Evolutionary conservation across 192 early-diverging fungal species (phyloP), one percentile per base, ranked within the genome.

Genomic region (Powellomyces hirtus): DNA sequence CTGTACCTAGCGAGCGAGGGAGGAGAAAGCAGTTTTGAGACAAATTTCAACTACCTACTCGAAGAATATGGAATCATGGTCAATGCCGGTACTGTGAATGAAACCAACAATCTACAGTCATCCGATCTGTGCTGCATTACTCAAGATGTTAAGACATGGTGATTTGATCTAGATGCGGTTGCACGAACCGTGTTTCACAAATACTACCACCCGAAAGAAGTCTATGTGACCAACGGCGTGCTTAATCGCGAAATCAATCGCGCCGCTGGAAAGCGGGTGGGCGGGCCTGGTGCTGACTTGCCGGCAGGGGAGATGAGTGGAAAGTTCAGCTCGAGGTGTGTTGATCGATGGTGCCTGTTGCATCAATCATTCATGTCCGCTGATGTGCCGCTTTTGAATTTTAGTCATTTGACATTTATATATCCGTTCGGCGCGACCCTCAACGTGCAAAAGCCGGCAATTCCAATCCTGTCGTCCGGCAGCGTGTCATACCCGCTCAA

Each of bases 1-100:
- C 58, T 88, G 33, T 88, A 87, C 50, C 68, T 88, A 10, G 68
- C 83, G 1, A 75, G 78, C n/a, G 86, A 88, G 66, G 86, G 85
- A 38, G 86, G 86, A 8, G 86, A 88, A 62, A 38, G 18, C 40
- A 11, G 10, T 8, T 75, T 38, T 38, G 78, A 79, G 38, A 87
- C 85, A 3, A 88, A 88, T 62, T 88, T 88, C 73, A 88, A 88
- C 62, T 88, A 88, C 72, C 68, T 88, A 10, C 66, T 88, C 26
- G 86, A 88, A 64, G 86, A 88, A 56, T 85, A 80, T 44, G 86
- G 86, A 14, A 86, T 88, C 53, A 78, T 77, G 59, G 81, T 84
- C 18, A 86, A 88, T 74, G 71, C 84, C 50, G 84, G 84, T 85
- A 59, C 16, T 45, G 6, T n/a, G n/a, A n/a, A n/a, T n/a, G n/a